Evolutionary conservation across 768 basidiomycete genomes (phyloP).

Genomic region (Mycena sanguinolenta): DNA sequence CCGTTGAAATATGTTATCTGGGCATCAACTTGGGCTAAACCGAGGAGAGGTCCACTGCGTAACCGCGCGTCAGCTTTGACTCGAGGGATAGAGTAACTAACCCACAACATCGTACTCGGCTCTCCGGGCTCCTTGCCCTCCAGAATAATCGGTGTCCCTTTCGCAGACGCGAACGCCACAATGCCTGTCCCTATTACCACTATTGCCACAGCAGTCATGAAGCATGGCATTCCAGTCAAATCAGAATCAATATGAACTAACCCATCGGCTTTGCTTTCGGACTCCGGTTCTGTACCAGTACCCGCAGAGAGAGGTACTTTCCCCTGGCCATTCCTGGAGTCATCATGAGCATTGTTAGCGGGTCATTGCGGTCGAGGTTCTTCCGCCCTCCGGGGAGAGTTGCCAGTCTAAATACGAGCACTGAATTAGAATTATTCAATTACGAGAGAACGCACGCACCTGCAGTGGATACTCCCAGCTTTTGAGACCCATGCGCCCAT

Average conservation of each 20-base stretch:
- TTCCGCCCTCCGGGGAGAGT: conserved; percentile 3
- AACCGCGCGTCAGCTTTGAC: not conserved
- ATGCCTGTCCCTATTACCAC: conserved; percentile 23
- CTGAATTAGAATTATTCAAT: not conserved
- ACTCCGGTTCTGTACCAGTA: conserved; percentile 27
- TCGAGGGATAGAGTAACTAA: not conserved
- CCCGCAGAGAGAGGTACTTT: conserved; percentile 17
- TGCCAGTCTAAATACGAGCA: conserved; percentile 1
- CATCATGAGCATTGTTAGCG: conserved; percentile 10
- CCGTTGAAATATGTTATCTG: conserved; percentile 29
- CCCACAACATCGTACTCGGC: conserved; percentile 7
- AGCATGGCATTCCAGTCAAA: too few species aligned
- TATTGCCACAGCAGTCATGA: not conserved
- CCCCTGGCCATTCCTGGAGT: conserved; percentile 10
- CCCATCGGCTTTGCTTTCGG: conserved; percentile 23
- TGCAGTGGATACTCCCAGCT: conserved; percentile 27
- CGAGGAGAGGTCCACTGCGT: conserved; percentile 20
- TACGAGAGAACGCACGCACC: conserved; percentile 2
- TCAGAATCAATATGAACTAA: not conserved
- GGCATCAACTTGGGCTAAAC: conserved; percentile 6
- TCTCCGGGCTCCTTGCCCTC: conserved; percentile 25
- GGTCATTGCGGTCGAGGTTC: not conserved
- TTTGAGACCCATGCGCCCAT: conserved; percentile 33
- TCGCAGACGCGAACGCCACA: conserved; percentile 14
- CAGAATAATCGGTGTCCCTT: conserved; percentile 20